These are phyloP conservation scores for Hericium erinaceus DNA, from an alignment of 768 basidiomycete genomes.

Conservation along the genomic window DNA sequence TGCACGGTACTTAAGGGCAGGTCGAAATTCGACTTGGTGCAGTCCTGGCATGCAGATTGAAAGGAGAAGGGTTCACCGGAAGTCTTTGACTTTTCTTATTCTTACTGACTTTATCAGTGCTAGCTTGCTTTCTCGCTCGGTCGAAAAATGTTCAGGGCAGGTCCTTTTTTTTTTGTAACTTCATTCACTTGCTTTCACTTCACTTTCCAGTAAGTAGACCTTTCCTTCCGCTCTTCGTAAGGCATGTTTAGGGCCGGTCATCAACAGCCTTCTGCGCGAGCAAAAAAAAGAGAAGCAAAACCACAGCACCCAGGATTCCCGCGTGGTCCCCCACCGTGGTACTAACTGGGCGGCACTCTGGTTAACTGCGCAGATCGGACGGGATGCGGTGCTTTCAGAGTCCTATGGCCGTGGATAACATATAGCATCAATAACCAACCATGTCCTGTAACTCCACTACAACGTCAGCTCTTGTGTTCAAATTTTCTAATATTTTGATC, in stretches of 20 bases:
- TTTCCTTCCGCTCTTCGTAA: too few species aligned
- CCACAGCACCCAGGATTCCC: conserved; percentile 34
- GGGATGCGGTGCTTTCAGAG: conserved; percentile 47
- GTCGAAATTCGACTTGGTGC: too few species aligned
- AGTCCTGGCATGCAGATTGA: too few species aligned
- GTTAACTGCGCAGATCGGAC: conserved; percentile 58
- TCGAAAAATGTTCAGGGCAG: conserved; percentile 33
- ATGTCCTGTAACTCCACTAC: conserved; percentile 7
- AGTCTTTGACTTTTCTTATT: too few species aligned
- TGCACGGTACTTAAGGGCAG: not conserved
- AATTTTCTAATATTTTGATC: too few species aligned
- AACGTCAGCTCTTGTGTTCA: not conserved
- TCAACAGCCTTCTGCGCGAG: not conserved
- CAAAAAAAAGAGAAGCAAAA: conserved; percentile 42
- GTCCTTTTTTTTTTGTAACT: conserved; percentile 8
- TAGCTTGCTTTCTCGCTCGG: too few species aligned
- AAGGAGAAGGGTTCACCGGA: too few species aligned
- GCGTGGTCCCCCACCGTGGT: conserved; percentile 58
- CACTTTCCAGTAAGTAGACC: too few species aligned
- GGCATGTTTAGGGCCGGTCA: conserved; percentile 4
- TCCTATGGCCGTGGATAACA: conserved; percentile 21
- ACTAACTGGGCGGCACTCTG: conserved; percentile 55
- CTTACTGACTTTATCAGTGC: too few species aligned
- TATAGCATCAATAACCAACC: not conserved
- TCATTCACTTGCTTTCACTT: too few species aligned